phyloP scores from a whole-genome alignment of 768 basidiomycete species.

The Termitomyces sp. region DNA sequence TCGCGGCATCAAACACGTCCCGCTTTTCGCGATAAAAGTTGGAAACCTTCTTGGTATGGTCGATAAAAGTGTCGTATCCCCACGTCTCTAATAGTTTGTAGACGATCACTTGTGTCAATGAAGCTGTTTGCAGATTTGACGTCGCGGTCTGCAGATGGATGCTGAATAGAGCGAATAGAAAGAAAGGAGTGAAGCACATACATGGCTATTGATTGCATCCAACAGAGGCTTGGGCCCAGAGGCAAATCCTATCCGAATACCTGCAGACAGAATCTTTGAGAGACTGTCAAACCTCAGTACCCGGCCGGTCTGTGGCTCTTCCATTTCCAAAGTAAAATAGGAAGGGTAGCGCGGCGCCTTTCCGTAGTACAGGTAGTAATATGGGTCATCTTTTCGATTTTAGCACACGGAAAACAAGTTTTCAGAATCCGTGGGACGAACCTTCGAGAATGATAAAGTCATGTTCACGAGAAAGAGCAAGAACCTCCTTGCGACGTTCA shows the following conservation, averaged over 20 bases:
- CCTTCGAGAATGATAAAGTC: slow-evolving; percentile 82
- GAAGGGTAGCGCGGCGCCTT: slow-evolving; percentile 53
- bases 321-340: slow-evolving; percentile 72
- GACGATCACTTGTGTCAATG: slow-evolving; percentile 54
- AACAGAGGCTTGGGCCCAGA: slow-evolving; percentile 65
- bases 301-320: slow-evolving; percentile 57
- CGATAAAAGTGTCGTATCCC: slow-evolving; percentile 66
- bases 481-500: slow-evolving; percentile 61
- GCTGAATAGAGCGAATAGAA: background rate
- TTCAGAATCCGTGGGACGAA: slow-evolving; percentile 16
- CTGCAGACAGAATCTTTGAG: slow-evolving; percentile 71
- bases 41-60: slow-evolving; percentile 60
- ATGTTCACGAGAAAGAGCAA: slow-evolving; percentile 62
- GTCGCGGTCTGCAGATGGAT: slow-evolving; percentile 20
- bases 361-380: slow-evolving; percentile 72
- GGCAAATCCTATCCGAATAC: slow-evolving; percentile 72
- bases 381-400: slow-evolving; percentile 59
- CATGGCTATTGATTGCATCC: slow-evolving; percentile 61
- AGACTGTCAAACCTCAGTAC: slow-evolving; percentile 85
- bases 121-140: slow-evolving; percentile 57
- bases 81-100: slow-evolving; percentile 52
- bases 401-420: background rate
- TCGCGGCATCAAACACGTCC: slow-evolving; percentile 65
- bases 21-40: slow-evolving; percentile 63
- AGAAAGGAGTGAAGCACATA: slow-evolving; percentile 23